Conservation (phyloP, 1,284 basidiomycete genomes). For the Trametes sp. region DNA sequence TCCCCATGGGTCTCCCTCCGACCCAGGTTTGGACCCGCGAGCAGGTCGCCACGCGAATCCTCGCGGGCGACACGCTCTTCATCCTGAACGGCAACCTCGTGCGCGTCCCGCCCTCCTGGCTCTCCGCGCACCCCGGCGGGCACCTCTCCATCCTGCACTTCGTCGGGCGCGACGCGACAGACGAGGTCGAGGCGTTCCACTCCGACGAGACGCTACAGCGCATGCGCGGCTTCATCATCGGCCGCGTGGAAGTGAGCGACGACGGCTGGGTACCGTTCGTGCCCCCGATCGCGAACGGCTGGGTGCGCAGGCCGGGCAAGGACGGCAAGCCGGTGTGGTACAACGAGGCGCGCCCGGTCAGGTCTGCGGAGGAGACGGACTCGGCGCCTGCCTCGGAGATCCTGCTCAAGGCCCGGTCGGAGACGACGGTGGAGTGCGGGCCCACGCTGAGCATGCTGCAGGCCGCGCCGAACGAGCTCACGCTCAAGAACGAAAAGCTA, state of each 20-base stretch:
- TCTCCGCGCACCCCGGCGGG: constrained; percentile 90
- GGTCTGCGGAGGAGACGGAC: constrained; percentile 46
- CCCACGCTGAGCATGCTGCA: constrained; percentile 62
- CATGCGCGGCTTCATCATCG: constrained; percentile 80
- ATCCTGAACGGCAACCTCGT: constrained; percentile 83
- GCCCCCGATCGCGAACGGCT: constrained; percentile 90
- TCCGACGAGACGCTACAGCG: constrained; percentile 64
- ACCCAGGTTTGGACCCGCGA: constrained; percentile 57
- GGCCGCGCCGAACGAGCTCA: constrained; percentile 62
- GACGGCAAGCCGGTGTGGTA: constrained; percentile 62
- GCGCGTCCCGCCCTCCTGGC: constrained; percentile 86
- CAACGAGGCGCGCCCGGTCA: constrained; percentile 63
- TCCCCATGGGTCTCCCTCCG: constrained; percentile 41
- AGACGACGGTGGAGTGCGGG: constrained; percentile 36
- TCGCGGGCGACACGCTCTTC: constrained; percentile 82
- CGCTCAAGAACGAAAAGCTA: constrained; percentile 66
- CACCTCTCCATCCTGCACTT: constrained; percentile 93
- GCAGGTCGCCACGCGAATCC: constrained; percentile 72
- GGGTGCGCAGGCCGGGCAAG: constrained; percentile 60
- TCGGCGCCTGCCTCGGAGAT: constrained; percentile 60
- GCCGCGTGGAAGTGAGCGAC: constrained; percentile 66
- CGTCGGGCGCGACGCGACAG: constrained; percentile 92
- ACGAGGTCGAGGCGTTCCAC: constrained; percentile 97
- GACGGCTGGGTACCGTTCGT: constrained; percentile 83
- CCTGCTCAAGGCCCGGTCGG: constrained; percentile 59